phyloP scores from a whole-genome alignment of 2,329 filamentous ascomycete species.

The Xylaria sp. region DNA sequence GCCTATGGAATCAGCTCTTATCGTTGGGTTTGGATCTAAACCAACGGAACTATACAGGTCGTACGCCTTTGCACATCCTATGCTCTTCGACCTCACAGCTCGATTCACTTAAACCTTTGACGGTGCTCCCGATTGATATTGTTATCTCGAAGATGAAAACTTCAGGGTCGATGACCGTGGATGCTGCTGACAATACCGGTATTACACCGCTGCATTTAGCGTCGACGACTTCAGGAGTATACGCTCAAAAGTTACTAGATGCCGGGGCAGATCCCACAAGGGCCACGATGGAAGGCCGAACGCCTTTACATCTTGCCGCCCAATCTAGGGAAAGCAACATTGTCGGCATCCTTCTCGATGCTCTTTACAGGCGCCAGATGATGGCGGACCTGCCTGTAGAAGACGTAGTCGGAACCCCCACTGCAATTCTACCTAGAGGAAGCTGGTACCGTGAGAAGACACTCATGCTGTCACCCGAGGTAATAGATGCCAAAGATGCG shows the following conservation, averaged over 20 bases:
- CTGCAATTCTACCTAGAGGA: neutral
- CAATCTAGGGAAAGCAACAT: conserved; percentile 20
- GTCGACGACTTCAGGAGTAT: neutral
- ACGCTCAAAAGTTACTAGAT: conserved; percentile 15
- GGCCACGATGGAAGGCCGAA: conserved; percentile 14
- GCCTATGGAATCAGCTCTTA: conserved; percentile 11
- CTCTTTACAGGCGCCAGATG: conserved; percentile 7
- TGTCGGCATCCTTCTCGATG: conserved; percentile 22
- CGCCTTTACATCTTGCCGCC: conserved; percentile 22
- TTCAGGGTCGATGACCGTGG: conserved; percentile 1
- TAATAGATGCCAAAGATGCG: conserved; percentile 4
- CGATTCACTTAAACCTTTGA: neutral
- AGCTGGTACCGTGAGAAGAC: conserved; percentile 17
- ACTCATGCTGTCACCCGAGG: neutral
- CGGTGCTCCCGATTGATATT: conserved; percentile 8
- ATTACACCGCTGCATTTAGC: conserved; percentile 23
- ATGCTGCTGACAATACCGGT: conserved; percentile 18
- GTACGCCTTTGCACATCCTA: conserved; percentile 25
- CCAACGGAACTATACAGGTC: conserved; percentile 14
- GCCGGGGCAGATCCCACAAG: conserved; percentile 14
- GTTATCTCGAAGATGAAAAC: conserved; percentile 17
- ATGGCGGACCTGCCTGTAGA: neutral
- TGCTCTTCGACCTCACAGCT: neutral
- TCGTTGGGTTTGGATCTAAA: conserved; percentile 10
- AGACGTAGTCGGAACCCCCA: neutral